phyloP scores from a whole-genome alignment of 176 grass and related monocot genomes.

The Saccharum officinarum region DNA sequence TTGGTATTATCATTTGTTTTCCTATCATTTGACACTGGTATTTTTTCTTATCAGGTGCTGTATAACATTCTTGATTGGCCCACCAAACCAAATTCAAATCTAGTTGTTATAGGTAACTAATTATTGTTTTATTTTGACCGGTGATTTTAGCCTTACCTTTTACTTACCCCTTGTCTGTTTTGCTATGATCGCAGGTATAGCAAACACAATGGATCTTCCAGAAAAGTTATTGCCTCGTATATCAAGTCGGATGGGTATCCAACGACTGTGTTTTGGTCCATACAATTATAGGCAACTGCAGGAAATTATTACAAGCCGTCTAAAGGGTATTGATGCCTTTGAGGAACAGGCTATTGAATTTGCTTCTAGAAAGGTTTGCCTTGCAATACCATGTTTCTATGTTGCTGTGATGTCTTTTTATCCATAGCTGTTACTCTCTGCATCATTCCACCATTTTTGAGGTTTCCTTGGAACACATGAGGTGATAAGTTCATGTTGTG shows the following conservation, averaged over 20 bases:
- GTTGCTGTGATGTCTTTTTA: background rate
- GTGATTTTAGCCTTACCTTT: constrained; percentile 30
- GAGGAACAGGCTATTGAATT: constrained; percentile 97
- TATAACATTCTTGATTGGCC: constrained; percentile 99
- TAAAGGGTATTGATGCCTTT: constrained; percentile 85
- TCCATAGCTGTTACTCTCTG: background rate
- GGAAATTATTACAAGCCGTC: constrained; percentile 89
- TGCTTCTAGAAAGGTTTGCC: constrained; percentile 90
- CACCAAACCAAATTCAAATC: constrained; percentile 79
- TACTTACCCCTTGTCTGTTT: constrained; percentile 39
- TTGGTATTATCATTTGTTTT: background rate
- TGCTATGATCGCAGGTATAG: constrained; percentile 71
- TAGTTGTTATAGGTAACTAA: constrained; percentile 84
- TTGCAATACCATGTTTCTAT: background rate
- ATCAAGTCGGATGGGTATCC: constrained; percentile 98
- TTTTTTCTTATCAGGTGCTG: constrained; percentile 66
- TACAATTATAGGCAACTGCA: constrained; percentile 87
- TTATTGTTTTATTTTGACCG: constrained; percentile 25
- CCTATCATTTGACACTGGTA: constrained; percentile 29
- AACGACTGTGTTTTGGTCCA: constrained; percentile 84
- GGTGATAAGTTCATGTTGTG: background rate
- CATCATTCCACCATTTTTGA: background rate
- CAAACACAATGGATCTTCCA: constrained; percentile 98
- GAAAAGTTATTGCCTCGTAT: constrained; percentile 93
- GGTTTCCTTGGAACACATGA: background rate